Conservation (phyloP, 305 asterid genomes). For the Fraxinus platypoda region DNA sequence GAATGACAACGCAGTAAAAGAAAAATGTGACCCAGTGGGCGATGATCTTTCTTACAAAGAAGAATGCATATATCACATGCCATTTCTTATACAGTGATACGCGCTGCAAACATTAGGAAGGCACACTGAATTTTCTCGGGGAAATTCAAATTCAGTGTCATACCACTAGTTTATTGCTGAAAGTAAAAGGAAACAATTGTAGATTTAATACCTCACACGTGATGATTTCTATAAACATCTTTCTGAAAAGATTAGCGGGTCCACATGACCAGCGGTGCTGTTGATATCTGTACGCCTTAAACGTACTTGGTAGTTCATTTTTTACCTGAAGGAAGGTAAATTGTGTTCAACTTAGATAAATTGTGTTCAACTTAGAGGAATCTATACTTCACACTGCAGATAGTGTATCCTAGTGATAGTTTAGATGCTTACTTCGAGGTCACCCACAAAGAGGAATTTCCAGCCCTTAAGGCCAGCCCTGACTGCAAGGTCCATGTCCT, state of each 20-base stretch:
- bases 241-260: conserved; percentile 83
- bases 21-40: conserved; percentile 64
- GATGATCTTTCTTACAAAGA: conserved; percentile 81
- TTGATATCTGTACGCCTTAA: conserved; percentile 82
- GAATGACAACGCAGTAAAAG: conserved; percentile 44
- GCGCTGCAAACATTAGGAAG: conserved; percentile 54
- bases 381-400: neutral
- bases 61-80: conserved; percentile 61
- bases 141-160: neutral
- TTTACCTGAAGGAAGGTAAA: conserved; percentile 51
- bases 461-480: conserved; percentile 92
- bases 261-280: conserved; percentile 96
- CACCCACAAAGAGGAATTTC: conserved; percentile 79
- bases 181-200: neutral
- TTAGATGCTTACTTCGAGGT: conserved; percentile 53
- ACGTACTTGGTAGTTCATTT: conserved; percentile 85
- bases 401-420: conserved; percentile 2
- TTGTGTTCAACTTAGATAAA: neutral
- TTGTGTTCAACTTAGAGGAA: neutral
- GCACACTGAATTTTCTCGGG: conserved; percentile 24
- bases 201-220: conserved; percentile 52
- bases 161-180: neutral
- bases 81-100: conserved; percentile 72
- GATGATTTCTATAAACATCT: conserved; percentile 71
- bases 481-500: conserved; percentile 94